Percentiles rank a stretch among this genome's conserved stretches.
Conservation (phyloP, 306 rosid genomes). For the Urtica urens region DNA sequence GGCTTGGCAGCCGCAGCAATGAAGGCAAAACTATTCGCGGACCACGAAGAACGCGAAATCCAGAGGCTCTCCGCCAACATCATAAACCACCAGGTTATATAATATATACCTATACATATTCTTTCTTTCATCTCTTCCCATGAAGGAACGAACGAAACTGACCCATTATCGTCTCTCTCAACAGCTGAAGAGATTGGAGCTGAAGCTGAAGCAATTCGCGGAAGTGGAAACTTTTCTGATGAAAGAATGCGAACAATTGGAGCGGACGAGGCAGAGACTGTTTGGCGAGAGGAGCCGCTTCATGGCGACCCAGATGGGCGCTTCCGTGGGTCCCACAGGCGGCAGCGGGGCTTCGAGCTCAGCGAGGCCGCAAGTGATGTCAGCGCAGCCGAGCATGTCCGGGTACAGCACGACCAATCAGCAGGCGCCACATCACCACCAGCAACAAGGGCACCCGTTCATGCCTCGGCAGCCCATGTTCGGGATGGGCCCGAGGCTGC, state of each 20-base stretch:
- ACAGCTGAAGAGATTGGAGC: slow-evolving; percentile 92
- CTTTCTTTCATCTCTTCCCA: not conserved
- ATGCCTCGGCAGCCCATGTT: slow-evolving; percentile 67
- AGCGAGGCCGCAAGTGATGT: slow-evolving; percentile 71
- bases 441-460: slow-evolving; percentile 70
- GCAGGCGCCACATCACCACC: too few relatives aligned
- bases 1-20: slow-evolving; percentile 98
- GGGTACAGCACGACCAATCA: slow-evolving; percentile 63
- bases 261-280: slow-evolving; percentile 74
- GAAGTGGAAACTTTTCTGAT: slow-evolving; percentile 90
- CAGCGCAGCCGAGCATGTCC: slow-evolving; percentile 76
- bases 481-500: slow-evolving; percentile 84
- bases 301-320: slow-evolving; percentile 57
- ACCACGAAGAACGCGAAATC: slow-evolving; percentile 99
- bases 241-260: slow-evolving; percentile 98
- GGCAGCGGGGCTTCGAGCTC: too few relatives aligned
- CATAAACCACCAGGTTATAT: slow-evolving; percentile 82
- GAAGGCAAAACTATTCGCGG: slow-evolving; percentile 91
- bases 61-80: slow-evolving; percentile 96
- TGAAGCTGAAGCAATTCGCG: slow-evolving; percentile 97
- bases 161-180: too few relatives aligned
- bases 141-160: too few relatives aligned
- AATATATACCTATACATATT: slow-evolving; percentile 3
- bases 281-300: slow-evolving; percentile 66
- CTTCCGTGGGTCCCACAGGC: slow-evolving; percentile 60